Conservation (phyloP, 352 stramenopile genomes). For the Plasmopara halstedii region DNA sequence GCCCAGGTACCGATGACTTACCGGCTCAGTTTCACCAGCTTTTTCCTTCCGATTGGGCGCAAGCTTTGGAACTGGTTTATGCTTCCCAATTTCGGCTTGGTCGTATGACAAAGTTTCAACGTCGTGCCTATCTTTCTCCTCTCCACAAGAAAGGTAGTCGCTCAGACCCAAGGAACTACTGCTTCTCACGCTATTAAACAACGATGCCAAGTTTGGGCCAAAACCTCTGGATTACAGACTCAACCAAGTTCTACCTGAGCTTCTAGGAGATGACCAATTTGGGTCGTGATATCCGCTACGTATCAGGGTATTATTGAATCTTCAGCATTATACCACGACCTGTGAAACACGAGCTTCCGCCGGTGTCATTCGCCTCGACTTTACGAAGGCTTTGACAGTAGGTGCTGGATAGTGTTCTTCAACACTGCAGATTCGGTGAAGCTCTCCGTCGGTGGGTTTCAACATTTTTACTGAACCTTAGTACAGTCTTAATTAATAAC, state of each 20-base stretch:
- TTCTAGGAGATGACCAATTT: background rate
- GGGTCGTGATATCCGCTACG: background rate
- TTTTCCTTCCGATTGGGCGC: background rate
- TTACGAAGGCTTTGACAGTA: background rate
- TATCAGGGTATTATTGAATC: background rate
- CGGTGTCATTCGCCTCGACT: background rate
- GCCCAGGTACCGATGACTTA: background rate
- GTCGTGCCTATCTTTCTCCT: background rate
- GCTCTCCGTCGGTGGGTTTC: background rate
- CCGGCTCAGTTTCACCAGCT: background rate
- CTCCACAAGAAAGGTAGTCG: background rate
- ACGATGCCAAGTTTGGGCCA: background rate
- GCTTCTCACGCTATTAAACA: background rate
- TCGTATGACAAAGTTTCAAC: background rate
- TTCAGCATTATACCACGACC: background rate
- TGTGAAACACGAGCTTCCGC: background rate
- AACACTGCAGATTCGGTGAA: background rate
- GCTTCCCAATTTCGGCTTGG: background rate
- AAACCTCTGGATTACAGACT: background rate
- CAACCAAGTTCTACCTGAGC: background rate
- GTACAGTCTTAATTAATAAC: background rate
- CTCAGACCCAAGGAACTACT: background rate
- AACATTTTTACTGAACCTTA: background rate
- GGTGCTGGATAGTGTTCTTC: background rate
- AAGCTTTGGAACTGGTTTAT: background rate